Evolutionary conservation across 2,329 filamentous ascomycete genomes (phyloP).

Genomic region (Cercospora sojina): DNA sequence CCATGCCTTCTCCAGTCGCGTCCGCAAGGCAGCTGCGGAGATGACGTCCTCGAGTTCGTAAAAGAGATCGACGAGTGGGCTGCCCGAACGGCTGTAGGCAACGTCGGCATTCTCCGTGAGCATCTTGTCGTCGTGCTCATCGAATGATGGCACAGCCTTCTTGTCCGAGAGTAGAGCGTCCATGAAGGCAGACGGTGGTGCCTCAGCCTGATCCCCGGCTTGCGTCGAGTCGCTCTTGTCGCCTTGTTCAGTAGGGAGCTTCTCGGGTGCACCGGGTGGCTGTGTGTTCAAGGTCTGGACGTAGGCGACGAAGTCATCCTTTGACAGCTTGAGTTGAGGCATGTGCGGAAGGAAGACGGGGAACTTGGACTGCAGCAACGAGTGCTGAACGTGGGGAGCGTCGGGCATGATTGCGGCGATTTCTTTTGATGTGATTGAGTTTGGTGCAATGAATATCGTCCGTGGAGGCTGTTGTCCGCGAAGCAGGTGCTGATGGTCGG

Average conservation of each 20-base stretch:
- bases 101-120: conserved; percentile 55
- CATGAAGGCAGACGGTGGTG: conserved; percentile 25
- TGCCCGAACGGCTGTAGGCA: conserved; percentile 49
- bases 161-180: conserved; percentile 20
- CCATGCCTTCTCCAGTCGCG: conserved; percentile 54
- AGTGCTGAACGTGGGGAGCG: conserved; percentile 3
- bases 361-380: conserved; percentile 26
- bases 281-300: conserved; percentile 2
- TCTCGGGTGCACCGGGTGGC: neutral
- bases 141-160: conserved; percentile 21
- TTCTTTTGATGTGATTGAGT: neutral
- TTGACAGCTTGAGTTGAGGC: conserved; percentile 22
- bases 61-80: conserved; percentile 56
- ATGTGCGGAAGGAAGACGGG: conserved; percentile 27
- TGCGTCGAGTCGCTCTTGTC: neutral
- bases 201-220: neutral
- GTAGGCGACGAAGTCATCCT: conserved; percentile 22
- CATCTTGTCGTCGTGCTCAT: conserved; percentile 42
- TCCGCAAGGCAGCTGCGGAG: conserved; percentile 40
- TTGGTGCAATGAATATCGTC: neutral
- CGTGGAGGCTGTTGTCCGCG: neutral
- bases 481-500: neutral
- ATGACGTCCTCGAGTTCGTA: conserved; percentile 50
- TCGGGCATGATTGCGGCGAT: conserved; percentile 6
- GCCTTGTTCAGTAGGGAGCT: neutral